Evolutionary conservation across 345 rosid genomes (phyloP).

Genomic region (Eucalyptus microcorys): DNA sequence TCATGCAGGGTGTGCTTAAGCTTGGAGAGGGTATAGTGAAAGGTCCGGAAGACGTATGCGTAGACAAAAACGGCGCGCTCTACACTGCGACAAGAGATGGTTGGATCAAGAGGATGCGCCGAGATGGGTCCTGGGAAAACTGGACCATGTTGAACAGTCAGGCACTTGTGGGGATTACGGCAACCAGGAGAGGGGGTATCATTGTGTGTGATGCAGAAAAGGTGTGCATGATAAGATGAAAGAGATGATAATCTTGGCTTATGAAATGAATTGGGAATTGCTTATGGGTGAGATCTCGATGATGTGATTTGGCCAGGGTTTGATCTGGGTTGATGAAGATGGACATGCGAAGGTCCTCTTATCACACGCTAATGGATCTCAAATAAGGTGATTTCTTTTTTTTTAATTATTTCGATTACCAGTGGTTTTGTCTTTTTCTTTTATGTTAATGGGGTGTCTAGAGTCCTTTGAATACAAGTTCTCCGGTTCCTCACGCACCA

Average conservation of each 20-base stretch:
- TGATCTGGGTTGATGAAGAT: slow-evolving; percentile 31
- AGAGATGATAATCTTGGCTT: background rate
- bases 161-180: slow-evolving; percentile 30
- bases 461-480: background rate
- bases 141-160: slow-evolving; percentile 21
- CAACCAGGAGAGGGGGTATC: slow-evolving; percentile 11
- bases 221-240: background rate
- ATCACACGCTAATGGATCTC: slow-evolving; percentile 17
- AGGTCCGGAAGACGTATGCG: slow-evolving; percentile 23
- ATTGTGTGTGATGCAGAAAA: slow-evolving; percentile 22
- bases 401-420: background rate
- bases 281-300: background rate
- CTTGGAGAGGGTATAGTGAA: slow-evolving; percentile 30
- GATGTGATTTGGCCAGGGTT: slow-evolving; percentile 12
- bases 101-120: slow-evolving; percentile 34
- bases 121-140: slow-evolving; percentile 23
- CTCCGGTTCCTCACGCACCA: background rate
- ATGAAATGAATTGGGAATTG: background rate
- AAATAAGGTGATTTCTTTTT: slow-evolving; percentile 12
- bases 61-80: slow-evolving; percentile 18
- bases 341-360: slow-evolving; percentile 12
- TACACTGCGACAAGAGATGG: slow-evolving; percentile 39
- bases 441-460: background rate
- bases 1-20: slow-evolving; percentile 8
- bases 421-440: background rate